A percentile compares a stretch with the other conserved stretches of the same genome.
Conservation (phyloP, 192 early-diverging fungal species). For the Dispira parvispora region DNA sequence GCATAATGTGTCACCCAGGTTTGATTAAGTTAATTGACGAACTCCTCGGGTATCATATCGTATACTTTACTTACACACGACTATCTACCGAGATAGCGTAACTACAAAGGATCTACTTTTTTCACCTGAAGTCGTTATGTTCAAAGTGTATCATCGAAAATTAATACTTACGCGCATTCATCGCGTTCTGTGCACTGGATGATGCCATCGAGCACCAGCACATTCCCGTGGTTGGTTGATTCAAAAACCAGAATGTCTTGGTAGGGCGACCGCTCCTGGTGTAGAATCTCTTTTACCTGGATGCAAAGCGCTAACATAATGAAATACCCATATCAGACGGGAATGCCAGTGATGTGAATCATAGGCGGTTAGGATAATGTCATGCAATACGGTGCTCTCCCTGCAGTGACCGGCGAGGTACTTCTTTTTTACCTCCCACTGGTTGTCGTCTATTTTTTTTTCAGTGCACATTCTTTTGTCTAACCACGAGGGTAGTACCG, state of each 20-base stretch:
- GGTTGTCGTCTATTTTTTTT: not conserved
- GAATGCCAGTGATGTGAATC: not conserved
- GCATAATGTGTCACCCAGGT: not conserved
- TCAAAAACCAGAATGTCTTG: conserved; percentile 49
- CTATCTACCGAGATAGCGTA: not conserved
- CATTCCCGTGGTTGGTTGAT: conserved; percentile 41
- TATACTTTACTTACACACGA: not conserved
- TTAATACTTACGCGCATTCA: conserved; percentile 28
- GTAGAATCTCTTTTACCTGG: conserved; percentile 38
- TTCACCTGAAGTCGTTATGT: not conserved
- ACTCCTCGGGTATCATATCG: not conserved
- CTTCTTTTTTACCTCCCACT: not conserved
- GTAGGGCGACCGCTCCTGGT: conserved; percentile 36
- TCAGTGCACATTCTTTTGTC: not conserved
- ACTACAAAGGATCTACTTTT: not conserved
- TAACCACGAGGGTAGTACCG: not conserved
- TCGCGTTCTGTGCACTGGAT: conserved; percentile 47
- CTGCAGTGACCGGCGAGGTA: not conserved
- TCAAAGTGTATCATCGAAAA: not conserved
- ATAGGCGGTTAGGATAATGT: not conserved
- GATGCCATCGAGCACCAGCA: conserved; percentile 45
- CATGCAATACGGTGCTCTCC: not conserved
- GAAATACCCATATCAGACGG: not conserved
- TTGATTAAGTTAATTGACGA: not conserved
- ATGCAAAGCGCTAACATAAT: conserved; percentile 30